Base-by-base conservation (phyloP, 768 basidiomycete species). In the Lentinus tigrinus region DNA sequence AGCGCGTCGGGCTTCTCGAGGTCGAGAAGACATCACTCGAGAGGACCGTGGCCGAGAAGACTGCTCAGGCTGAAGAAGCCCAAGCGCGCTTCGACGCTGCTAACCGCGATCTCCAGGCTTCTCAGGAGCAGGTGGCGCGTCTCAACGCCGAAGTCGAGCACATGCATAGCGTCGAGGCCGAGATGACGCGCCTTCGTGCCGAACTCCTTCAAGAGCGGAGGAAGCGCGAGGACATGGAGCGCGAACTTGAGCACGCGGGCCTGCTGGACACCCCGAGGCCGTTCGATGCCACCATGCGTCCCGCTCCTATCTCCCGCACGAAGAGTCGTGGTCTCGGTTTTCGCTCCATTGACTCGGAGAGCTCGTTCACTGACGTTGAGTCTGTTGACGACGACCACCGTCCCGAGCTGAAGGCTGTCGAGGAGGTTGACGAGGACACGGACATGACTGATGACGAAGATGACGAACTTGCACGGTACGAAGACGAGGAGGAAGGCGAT, bases 401-500 rank as follows among this genome's bases (percentile, higher is more conserved):
- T 1, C 56, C 31, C 9, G 65, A 66, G 44, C 74, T 87, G 63
- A 83, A 85, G 66, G 75, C 77, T 21, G 85, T 88, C 13, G 73
- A 72, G 21, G 88, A 89, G 65, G 88, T 83, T 43, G 73, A 74
- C 1, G 77, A 79, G 48, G 76, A 77, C 16, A 40, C 58, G 59
- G 65, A 65, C 24, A 67, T 43, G 36, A 63, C 69, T 16, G 68
- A 72, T 36, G 69, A 73, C 52, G 83, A 84, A 38, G 83, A 86
- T 16, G 77, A 85, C 60, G 85, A 76, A 21, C 72, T 89, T 34
- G 81, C 77, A 42, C 78, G 84, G 27, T 91, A 89, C 56, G 89
- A 90, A 67, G 88, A 89, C 54, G 88, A 87, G 28, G 88, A 87
- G 28, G 82, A 85, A 28, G 82, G 86, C 16, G 87, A 85, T 65